phyloP scores from a whole-genome alignment of 345 rosid species.

The Aquilaria yunnanensis region DNA sequence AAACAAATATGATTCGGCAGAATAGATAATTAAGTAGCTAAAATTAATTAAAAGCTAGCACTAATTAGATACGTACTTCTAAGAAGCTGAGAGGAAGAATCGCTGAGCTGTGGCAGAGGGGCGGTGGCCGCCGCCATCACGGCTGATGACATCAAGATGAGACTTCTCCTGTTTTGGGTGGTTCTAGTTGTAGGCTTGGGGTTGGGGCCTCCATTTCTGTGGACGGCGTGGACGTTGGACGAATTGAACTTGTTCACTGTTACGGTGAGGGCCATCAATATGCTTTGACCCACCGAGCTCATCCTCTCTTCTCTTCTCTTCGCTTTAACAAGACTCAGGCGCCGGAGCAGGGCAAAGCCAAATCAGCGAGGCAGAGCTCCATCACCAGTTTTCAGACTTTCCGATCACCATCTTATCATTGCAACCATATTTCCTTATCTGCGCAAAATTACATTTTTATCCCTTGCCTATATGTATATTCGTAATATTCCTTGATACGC shows the following conservation, averaged over 20 bases:
- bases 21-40: too few relatives aligned
- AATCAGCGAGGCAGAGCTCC: too few relatives aligned
- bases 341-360: too few relatives aligned
- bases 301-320: conserved; percentile 20
- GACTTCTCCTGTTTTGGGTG: conserved; percentile 37
- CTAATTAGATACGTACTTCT: conserved; percentile 32
- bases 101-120: conserved; percentile 25
- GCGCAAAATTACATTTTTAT: too few relatives aligned
- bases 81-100: conserved; percentile 57
- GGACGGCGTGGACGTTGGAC: conserved; percentile 68
- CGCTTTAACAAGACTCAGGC: background rate
- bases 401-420: conserved; percentile 5
- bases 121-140: conserved; percentile 29
- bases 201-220: conserved; percentile 34
- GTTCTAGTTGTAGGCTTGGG: conserved; percentile 2
- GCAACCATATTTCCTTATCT: too few relatives aligned
- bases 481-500: too few relatives aligned
- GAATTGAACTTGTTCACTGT: conserved; percentile 84
- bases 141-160: conserved; percentile 42
- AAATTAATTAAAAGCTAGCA: background rate
- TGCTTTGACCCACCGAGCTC: conserved; percentile 63
- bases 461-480: too few relatives aligned
- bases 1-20: background rate
- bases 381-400: conserved; percentile 9
- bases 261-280: conserved; percentile 88